Conservation (phyloP, 164 flowering plant species). For the Annona squamosa region DNA sequence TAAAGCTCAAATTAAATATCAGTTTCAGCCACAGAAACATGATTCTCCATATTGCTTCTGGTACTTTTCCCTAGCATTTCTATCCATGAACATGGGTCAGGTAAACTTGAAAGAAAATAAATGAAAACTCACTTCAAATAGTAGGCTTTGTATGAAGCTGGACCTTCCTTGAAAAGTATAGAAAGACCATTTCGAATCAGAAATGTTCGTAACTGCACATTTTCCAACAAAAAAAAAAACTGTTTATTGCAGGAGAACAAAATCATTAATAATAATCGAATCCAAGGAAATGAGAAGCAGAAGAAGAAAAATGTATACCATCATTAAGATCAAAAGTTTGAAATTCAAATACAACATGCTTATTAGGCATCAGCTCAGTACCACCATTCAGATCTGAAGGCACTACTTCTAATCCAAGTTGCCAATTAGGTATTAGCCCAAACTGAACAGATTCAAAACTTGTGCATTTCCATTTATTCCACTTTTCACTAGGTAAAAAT, state of each 20-base stretch:
- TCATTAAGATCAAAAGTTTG: no score
- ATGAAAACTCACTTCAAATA: conserved; percentile 53
- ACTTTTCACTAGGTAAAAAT: no score
- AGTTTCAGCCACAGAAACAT: neutral
- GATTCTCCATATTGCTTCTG: neutral
- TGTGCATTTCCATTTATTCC: no score
- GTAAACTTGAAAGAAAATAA: neutral
- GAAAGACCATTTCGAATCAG: conserved; percentile 90
- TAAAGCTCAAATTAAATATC: no score
- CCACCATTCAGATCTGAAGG: no score
- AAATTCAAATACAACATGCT: no score
- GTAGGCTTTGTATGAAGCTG: conserved; percentile 72
- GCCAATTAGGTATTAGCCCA: no score
- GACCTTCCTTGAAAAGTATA: conserved; percentile 81
- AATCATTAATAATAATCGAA: no score
- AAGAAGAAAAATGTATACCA: neutral
- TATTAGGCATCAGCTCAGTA: no score
- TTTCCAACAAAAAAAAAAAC: conserved; percentile 4
- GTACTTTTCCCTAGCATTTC: neutral
- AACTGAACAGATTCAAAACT: no score
- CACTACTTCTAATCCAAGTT: no score
- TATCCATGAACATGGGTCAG: neutral
- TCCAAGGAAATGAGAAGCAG: neutral
- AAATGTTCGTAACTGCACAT: conserved; percentile 75
- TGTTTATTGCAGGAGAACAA: conserved; percentile 1